A percentile compares a stretch with the other conserved stretches of the same genome.
Evolutionary conservation across 163 green algal genomes (phyloP).

Genomic region (Dunaliella salina): DNA sequence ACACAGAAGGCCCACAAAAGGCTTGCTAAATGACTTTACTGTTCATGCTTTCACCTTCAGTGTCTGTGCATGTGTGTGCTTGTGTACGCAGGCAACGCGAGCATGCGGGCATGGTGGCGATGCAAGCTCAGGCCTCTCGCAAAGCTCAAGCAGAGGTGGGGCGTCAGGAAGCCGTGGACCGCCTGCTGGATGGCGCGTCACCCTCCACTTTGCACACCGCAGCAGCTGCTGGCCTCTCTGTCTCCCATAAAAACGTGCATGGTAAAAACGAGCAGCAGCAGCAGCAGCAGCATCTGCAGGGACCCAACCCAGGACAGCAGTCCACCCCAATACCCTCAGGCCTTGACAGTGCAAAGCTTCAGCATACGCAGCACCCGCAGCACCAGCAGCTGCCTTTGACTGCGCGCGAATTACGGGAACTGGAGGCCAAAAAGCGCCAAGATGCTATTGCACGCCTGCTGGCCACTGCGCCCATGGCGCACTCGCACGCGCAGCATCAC

Average conservation of each 20-base stretch:
- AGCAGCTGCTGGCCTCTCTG: not conserved
- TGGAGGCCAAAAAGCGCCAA: not conserved
- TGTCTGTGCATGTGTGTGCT: no score
- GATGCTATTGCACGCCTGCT: not conserved
- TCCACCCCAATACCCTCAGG: no score
- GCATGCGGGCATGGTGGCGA: not conserved
- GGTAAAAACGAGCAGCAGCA: no score
- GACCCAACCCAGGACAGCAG: no score
- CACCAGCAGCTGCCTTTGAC: not conserved
- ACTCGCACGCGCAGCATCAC: not conserved
- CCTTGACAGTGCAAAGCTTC: no score
- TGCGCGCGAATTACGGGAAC: not conserved
- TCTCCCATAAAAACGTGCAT: no score
- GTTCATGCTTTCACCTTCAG: no score
- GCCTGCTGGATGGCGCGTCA: not conserved
- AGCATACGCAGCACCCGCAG: not conserved
- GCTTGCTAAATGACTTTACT: no score
- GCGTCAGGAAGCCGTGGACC: constrained; percentile 1
- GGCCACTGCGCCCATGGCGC: not conserved
- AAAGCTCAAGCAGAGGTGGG: not conserved
- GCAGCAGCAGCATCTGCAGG: no score
- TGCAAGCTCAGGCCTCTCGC: not conserved
- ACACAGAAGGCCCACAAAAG: no score
- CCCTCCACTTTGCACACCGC: not conserved
- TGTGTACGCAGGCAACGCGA: not conserved